Evolutionary conservation across 2,329 filamentous ascomycete genomes (phyloP), one percentile per base, ranked within the genome.

Genomic region (Aspergillus viridinutans): DNA sequence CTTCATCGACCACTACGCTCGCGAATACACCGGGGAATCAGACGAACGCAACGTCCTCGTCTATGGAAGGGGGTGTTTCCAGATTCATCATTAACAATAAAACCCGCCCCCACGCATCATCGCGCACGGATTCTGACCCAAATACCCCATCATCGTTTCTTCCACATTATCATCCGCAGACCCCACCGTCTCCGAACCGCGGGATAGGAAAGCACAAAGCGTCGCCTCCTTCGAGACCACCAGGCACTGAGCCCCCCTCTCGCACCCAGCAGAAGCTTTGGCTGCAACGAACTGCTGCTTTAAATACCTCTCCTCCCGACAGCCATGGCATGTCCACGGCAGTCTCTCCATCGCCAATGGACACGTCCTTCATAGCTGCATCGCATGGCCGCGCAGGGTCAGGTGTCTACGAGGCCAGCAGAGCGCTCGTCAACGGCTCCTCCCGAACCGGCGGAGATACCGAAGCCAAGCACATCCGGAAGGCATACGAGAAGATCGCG

Each of bases 211-310:
- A 59, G 45, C 71, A 61, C 69, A 74, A 63, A 49, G 65, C 63
- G 32, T 73, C 71, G 7, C 70, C 74, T 29, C 70, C 71, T 20
- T 64, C 70, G 7, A 66, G 71, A 12, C 69, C 68, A n/a, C 66
- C 66, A 4, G 71, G 71, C n/a, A 61, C 64, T n/a, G 73, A 76
- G 51, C 69, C 73, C 6, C 71, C 69, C 20, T 79, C 77, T n/a
- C 72, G 77, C 51, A 80, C 77, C 4, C 76, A 80, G 59, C 77
- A 79, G 60, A 78, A 78, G 58, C 70, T 80, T 12, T 79, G 77
- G 74, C 69, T 80, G 45, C 76, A 80, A 57, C 72, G 77, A 49
- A 78, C 76, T 10, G 76, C 76, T 25, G 69, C 74, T 10, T 64
- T 77, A 17, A 76, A 76, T 32, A 77, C 76, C 50, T 78, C 77